Percentiles rank a stretch among this genome's conserved stretches.
Conservation (phyloP, 805 yeast species). For the Saturnispora silvae region DNA sequence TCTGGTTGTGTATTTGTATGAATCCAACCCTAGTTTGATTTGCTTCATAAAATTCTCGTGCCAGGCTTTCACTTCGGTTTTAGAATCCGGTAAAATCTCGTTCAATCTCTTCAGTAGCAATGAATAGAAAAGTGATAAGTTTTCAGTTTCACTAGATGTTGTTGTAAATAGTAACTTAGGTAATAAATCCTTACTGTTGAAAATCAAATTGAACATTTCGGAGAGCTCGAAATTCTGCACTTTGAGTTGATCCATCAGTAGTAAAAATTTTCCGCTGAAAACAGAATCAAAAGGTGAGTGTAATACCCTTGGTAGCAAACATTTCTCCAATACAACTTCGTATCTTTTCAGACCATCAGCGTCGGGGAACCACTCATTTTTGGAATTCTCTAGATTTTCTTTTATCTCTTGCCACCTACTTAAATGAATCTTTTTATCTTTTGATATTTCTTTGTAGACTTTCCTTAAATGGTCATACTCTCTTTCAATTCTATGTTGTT, state of each 20-base stretch:
- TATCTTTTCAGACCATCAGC: neutral
- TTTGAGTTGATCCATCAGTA: slow-evolving; percentile 33
- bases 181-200: slow-evolving; percentile 32
- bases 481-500: slow-evolving; percentile 20
- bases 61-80: slow-evolving; percentile 32
- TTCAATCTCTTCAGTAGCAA: slow-evolving; percentile 37
- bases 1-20: slow-evolving; percentile 62
- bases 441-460: slow-evolving; percentile 23
- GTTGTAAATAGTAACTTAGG: slow-evolving; percentile 54
- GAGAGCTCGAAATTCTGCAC: slow-evolving; percentile 29
- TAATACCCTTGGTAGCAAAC: slow-evolving; percentile 65
- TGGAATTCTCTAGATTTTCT: slow-evolving; percentile 22
- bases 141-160: slow-evolving; percentile 72
- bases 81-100: slow-evolving; percentile 17
- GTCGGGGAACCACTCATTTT: slow-evolving; percentile 35
- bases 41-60: slow-evolving; percentile 40
- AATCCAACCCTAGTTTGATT: slow-evolving; percentile 32
- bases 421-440: slow-evolving; percentile 37
- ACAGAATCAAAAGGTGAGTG: slow-evolving; percentile 81
- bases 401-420: slow-evolving; percentile 27
- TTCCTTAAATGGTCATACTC: slow-evolving; percentile 15
- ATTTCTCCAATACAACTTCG: slow-evolving; percentile 38
- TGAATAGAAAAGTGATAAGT: slow-evolving; percentile 63
- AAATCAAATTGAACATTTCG: slow-evolving; percentile 35
- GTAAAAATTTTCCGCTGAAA: slow-evolving; percentile 51